Base-by-base conservation (phyloP, 768 basidiomycete species). In the Sutorius australiensis region DNA sequence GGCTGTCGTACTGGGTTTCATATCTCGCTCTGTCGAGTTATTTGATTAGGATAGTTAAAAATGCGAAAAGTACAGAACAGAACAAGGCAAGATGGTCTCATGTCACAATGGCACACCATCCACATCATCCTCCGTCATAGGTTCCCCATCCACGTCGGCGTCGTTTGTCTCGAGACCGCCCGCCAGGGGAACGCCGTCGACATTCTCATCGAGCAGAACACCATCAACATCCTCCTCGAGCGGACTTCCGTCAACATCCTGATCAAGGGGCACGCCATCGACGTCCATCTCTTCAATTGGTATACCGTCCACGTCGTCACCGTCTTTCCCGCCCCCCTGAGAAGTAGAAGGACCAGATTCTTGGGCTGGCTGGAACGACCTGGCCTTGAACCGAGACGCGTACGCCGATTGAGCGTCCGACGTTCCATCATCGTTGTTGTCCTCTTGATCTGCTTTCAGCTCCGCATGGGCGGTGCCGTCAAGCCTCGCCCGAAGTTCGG, bases 321-420 rank as follows among this genome's bases (percentile, higher is more conserved):
- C 74, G 54, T 70, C 74, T 45, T 74, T 77, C 14, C 72, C 73
- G 12, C 48, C 58, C 33, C 61, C 71, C 31, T 48, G 51, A 27
- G 56, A 44, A 33, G 60, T 58, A 39, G 68, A 57, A n/a, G 64
- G 45, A 10, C 59, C 50, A 30, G 66, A 64, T 44, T 73, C 75
- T 17, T 78, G 77, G 1, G 89, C 87, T 12, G 84, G 84, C 62
- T 85, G 83, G 75, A 92, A 92, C 13, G 86, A 78, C 61, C 82
- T 87, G 6, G 83, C 73, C 68, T 87, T 92, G 77, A 93, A 93
- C 36, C 82, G 80, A 21, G 84, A 84, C 5, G 78, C 64, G 51
- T 79, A 75, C 13, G 63, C 63, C 13, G 67, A 67, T 9, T 72
- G 63, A 5, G 60, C 48, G 40, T 71, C 68, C 61, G 38, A 21